A percentile compares a stretch with the other conserved stretches of the same genome.
phyloP scores from a whole-genome alignment of 2,329 filamentous ascomycete genomes.

The Sporothrix pseudoabietina region DNA sequence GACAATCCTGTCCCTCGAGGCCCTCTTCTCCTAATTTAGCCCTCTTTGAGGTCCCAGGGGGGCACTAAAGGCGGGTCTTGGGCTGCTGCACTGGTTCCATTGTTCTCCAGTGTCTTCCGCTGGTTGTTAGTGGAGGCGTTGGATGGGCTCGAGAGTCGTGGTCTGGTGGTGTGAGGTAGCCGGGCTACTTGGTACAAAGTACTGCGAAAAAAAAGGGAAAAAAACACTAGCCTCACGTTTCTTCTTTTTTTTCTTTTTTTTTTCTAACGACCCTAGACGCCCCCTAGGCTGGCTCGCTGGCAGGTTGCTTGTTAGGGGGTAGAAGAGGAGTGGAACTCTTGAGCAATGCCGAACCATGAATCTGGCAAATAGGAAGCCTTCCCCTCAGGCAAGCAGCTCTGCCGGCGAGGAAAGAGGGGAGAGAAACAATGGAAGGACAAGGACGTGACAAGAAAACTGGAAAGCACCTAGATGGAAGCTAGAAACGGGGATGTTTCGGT shows the following conservation, averaged over 20 bases:
- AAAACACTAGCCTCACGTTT: not conserved
- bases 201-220: not conserved
- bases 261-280: not conserved
- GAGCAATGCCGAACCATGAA: not conserved
- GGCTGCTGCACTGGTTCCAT: not conserved
- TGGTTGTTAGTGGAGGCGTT: not conserved
- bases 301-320: not conserved
- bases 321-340: not conserved
- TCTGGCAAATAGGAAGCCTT: conserved; percentile 18
- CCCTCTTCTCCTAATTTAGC: not conserved
- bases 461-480: not conserved
- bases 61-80: not conserved
- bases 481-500: not conserved
- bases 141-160: not conserved
- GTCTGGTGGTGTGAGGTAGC: not conserved
- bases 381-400: not conserved
- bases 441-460: not conserved
- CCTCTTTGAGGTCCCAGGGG: not conserved
- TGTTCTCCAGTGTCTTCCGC: not conserved
- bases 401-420: not conserved
- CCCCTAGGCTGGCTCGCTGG: not conserved
- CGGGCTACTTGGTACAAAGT: not conserved
- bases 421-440: not conserved
- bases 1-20: not conserved
- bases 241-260: not conserved